Evolutionary conservation across 2,329 filamentous ascomycete genomes (phyloP), one percentile per base, ranked within the genome.

Genomic region (Penicillium sclerotigenum): DNA sequence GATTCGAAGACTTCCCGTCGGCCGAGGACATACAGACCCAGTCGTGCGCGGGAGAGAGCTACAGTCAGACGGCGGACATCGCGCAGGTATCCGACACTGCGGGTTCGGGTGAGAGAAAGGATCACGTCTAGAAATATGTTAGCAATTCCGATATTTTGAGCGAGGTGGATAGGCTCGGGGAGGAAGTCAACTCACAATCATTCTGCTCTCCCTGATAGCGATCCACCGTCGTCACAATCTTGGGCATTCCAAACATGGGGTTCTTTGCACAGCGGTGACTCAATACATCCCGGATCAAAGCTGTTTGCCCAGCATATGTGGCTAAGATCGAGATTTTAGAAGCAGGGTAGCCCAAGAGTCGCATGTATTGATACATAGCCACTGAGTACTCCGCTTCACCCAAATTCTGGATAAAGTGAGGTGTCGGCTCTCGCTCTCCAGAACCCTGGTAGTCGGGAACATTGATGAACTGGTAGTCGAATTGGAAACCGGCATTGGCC

Each of bases 141-240:
- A 70, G 61, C 47, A 55, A 29, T 36, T 10, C 22, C 4, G 11
- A 29, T 31, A 11, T 43, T n/a, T 38, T 26, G 14, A 31, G 18
- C n/a, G n/a, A 38, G 33, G 52, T 56, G n/a, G 31, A 28, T 43
- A 24, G 22, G 24, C 20, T 13, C n/a, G 6, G 33, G 28, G 36
- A 26, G 45, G 9, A 33, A 47, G 38, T 26, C 13, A 33, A 85
- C 89, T 81, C 81, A 94, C 90, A 97, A 70, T 99, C 94, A 75
- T 99, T 99, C 76, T 99, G 94, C 79, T 99, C 94, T 72, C 94
- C 95, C 78, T 99, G 94, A 69, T 97, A 99, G 73, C 96, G 97
- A 78, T 99, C 94, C 60, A 99, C 93, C 5, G 95, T 99, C 4
- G 90, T 92, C 28, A 99, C 90, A 51, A 89, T 87, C 73, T 87